These are phyloP conservation scores for Phytophthora pluvialis DNA, from an alignment of 352 stramenopile species.

Conservation along the genomic window DNA sequence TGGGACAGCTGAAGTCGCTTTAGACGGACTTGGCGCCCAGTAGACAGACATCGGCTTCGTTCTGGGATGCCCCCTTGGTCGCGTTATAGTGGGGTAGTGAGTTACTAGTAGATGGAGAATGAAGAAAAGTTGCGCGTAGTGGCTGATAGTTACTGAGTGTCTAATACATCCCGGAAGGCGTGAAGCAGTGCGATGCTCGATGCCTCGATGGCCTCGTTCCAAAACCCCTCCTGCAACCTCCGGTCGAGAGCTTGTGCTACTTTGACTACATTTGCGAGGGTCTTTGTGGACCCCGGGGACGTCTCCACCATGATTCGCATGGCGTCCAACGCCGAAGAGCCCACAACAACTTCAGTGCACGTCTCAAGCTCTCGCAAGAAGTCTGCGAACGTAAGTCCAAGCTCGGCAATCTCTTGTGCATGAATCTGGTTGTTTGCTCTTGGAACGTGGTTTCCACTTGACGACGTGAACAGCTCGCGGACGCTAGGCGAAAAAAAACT, in stretches of 20 bases:
- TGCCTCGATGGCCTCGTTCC: conserved; percentile 40
- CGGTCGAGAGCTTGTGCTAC: conserved; percentile 45
- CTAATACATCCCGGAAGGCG: conserved; percentile 47
- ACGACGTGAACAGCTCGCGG: conserved; percentile 45
- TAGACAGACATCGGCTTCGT: neutral
- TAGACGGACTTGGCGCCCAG: conserved; percentile 30
- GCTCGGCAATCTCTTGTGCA: conserved; percentile 32
- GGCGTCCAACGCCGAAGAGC: conserved; percentile 45
- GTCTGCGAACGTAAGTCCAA: conserved; percentile 47
- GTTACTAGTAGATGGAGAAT: conserved; percentile 29
- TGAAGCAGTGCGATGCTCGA: conserved; percentile 50
- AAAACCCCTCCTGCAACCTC: conserved; percentile 51
- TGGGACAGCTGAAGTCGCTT: conserved; percentile 80
- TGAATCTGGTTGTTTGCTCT: conserved; percentile 15
- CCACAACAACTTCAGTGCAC: conserved; percentile 36
- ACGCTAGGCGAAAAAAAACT: conserved; percentile 52
- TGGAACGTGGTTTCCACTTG: conserved; percentile 3
- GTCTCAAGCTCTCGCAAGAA: conserved; percentile 55
- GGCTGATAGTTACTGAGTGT: conserved; percentile 24
- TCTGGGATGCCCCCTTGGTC: too few species aligned
- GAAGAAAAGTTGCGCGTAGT: conserved; percentile 10
- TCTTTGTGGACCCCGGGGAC: conserved; percentile 32
- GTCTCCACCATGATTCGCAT: conserved; percentile 41
- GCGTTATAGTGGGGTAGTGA: too few species aligned
- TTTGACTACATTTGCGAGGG: conserved; percentile 44